Evolutionary conservation across 2,329 filamentous ascomycete genomes (phyloP).

Genomic region (Orbilia blumenaviensis): DNA sequence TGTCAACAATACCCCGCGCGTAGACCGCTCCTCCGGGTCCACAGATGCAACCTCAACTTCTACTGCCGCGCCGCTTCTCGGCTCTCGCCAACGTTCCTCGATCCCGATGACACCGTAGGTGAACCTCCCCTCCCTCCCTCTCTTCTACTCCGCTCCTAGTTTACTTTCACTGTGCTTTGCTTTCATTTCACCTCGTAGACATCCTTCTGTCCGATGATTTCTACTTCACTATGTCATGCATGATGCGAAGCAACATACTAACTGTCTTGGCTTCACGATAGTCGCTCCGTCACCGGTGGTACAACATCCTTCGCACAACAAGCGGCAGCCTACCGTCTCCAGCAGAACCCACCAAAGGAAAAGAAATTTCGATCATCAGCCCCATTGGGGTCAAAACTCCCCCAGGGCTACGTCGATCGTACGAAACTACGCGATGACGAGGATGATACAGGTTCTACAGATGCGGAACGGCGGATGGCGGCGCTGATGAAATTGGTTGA

Average conservation of each 20-base stretch:
- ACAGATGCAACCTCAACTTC: slow-evolving; percentile 59
- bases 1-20: slow-evolving; percentile 68
- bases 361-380: slow-evolving; percentile 80
- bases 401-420: slow-evolving; percentile 84
- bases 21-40: slow-evolving; percentile 57
- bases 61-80: slow-evolving; percentile 69
- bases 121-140: slow-evolving; percentile 3
- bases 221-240: not conserved
- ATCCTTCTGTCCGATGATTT: not conserved
- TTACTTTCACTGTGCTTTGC: no score
- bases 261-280: slow-evolving; percentile 60
- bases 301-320: slow-evolving; percentile 81
- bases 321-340: slow-evolving; percentile 72
- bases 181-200: not conserved
- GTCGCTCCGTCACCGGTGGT: slow-evolving; percentile 70
- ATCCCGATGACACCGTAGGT: slow-evolving; percentile 94
- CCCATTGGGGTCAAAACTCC: slow-evolving; percentile 83
- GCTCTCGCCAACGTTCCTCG: slow-evolving; percentile 79
- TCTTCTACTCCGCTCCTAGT: not conserved
- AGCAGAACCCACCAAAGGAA: slow-evolving; percentile 64
- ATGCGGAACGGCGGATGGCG: slow-evolving; percentile 73
- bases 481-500: slow-evolving; percentile 84
- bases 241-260: slow-evolving; percentile 40
- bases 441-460: slow-evolving; percentile 66
- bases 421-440: slow-evolving; percentile 70